Base-by-base conservation (phyloP, 2,329 filamentous ascomycete genomes). In the Penicillium capsulatum region DNA sequence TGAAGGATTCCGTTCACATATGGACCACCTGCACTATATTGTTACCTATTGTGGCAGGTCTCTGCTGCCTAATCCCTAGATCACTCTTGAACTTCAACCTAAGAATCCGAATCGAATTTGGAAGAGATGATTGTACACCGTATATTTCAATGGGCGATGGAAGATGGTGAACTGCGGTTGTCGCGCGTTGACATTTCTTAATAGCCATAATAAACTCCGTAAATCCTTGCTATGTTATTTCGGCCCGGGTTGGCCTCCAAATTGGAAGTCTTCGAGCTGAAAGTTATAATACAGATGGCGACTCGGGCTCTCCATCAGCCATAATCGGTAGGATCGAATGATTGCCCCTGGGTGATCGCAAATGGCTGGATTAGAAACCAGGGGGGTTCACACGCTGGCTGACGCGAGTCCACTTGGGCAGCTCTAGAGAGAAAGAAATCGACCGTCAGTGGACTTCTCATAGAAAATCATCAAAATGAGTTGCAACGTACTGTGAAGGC, bases 301-400 rank as follows among this genome's bases (percentile, higher is more conserved):
- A 42, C 28, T 31, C 26, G 27, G 26, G 33, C 14, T 17, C 16
- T 24, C 31, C 27, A 38, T 29, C 7, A 22, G 16, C 34, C 22
- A 33, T 35, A 14, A 32, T 40, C 40, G 43, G 44, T 28, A 29
- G 34, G 27, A 26, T 38, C 26, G 26, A 34, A 32, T n/a, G 26
- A 14, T 4, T 6, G 26, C 4, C n/a, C 6, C 11, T 28, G 4
- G 26, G n/a, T 4, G 6, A 14, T 28, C n/a, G 26, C 26, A 28
- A n/a, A n/a, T 32, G 34, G 19, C 17, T 19, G 40, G 45, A 29
- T 71, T 81, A 96, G 70, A 91, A 97, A 71, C 91, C 91, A 32
- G 91, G 90, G 42, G 91, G 91, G 68, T 97, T 97, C 65, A 96
- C 63, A 69, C 91, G 76, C 68, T 97, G 91, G 51, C 87, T 94